Percentiles rank a stretch among this genome's conserved stretches.
phyloP scores from a whole-genome alignment of 192 early-diverging fungal species.

The Funneliformis geosporum region DNA sequence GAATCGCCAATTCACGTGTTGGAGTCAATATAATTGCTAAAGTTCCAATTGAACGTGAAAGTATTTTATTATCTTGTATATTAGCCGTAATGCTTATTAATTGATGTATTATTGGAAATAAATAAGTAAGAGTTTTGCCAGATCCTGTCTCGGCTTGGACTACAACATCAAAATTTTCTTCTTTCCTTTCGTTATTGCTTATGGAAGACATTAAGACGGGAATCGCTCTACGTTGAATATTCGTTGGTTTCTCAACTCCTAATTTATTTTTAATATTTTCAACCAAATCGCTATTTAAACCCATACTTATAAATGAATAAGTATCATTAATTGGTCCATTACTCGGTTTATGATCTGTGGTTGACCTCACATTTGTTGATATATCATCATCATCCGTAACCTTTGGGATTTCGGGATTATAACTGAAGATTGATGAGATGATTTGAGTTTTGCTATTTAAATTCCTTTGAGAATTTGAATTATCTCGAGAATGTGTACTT shows the following conservation, averaged over 20 bases:
- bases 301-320: constrained; percentile 74
- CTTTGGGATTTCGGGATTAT: constrained; percentile 29
- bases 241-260: constrained; percentile 77
- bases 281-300: constrained; percentile 71
- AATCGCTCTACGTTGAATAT: constrained; percentile 86
- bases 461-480: not conserved
- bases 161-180: constrained; percentile 72
- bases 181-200: constrained; percentile 36
- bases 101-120: constrained; percentile 89
- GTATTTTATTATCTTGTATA: constrained; percentile 26
- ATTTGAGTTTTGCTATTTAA: not conserved
- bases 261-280: constrained; percentile 72
- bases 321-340: constrained; percentile 53
- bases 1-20: constrained; percentile 97
- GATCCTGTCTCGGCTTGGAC: constrained; percentile 97
- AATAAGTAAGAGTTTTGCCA: constrained; percentile 94
- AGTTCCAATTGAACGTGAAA: constrained; percentile 77
- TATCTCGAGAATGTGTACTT: not conserved
- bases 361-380: not conserved
- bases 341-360: constrained; percentile 44
- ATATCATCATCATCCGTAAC: constrained; percentile 13
- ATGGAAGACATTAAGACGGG: constrained; percentile 66
- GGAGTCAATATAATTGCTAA: constrained; percentile 93
- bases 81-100: constrained; percentile 68
- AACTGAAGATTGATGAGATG: constrained; percentile 9